These are phyloP conservation scores for Dimargaris verticillata DNA, from an alignment of 192 early-diverging fungal genomes.

Conservation along the genomic window DNA sequence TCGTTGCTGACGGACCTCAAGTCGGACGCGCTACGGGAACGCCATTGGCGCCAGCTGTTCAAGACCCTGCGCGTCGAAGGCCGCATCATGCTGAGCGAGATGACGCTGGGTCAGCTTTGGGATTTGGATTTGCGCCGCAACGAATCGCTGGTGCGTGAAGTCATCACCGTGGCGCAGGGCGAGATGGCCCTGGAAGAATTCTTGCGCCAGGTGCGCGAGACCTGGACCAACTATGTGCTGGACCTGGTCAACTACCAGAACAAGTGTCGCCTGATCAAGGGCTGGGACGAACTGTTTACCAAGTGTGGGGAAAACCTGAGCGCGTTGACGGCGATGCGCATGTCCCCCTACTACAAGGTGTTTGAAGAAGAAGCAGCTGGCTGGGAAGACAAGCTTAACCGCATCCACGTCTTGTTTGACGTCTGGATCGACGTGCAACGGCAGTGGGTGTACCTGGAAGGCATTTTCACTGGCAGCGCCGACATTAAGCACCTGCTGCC, in stretches of 20 bases:
- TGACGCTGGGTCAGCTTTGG: slow-evolving; percentile 93
- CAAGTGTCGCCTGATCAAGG: slow-evolving; percentile 88
- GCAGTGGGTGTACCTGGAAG: slow-evolving; percentile 99
- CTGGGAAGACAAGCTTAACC: slow-evolving; percentile 96
- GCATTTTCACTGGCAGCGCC: slow-evolving; percentile 88
- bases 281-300: slow-evolving; percentile 96
- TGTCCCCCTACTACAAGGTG: slow-evolving; percentile 92
- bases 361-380: slow-evolving; percentile 91
- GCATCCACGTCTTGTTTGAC: slow-evolving; percentile 91
- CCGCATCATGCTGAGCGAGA: slow-evolving; percentile 48
- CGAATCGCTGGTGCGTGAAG: slow-evolving; percentile 70
- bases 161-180: slow-evolving; percentile 85
- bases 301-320: slow-evolving; percentile 92
- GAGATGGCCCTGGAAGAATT: slow-evolving; percentile 99
- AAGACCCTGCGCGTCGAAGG: slow-evolving; percentile 62
- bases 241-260: slow-evolving; percentile 96
- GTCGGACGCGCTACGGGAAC: slow-evolving; percentile 87
- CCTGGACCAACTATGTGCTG: slow-evolving; percentile 80
- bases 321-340: slow-evolving; percentile 90
- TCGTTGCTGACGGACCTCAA: slow-evolving; percentile 71
- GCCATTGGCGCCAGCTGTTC: slow-evolving; percentile 94
- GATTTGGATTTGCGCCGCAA: slow-evolving; percentile 80
- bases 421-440: slow-evolving; percentile 99
- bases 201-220: slow-evolving; percentile 76
- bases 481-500: slow-evolving; percentile 97